phyloP scores from a whole-genome alignment of 2,329 filamentous ascomycete genomes.

The Aureobasidium sp. region DNA sequence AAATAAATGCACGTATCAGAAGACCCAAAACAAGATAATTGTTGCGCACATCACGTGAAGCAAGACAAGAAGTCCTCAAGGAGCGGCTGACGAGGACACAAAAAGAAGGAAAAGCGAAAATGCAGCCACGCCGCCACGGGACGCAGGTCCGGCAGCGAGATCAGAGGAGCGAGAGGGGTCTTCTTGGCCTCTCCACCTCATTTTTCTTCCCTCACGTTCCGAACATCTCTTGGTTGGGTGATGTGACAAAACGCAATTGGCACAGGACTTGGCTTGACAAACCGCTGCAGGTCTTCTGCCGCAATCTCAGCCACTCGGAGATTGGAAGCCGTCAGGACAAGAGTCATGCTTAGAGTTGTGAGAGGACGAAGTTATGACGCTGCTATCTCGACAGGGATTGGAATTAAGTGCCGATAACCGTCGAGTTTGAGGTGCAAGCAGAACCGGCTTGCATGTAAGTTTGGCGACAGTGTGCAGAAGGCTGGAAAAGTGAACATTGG shows the following conservation, averaged over 20 bases:
- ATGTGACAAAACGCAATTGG: not conserved
- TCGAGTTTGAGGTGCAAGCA: not conserved
- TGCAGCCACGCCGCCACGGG: not conserved
- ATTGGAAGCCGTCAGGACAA: not conserved
- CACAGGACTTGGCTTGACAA: conserved; percentile 8
- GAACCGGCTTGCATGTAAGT: not conserved
- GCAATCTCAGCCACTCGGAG: conserved; percentile 10
- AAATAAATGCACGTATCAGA: not conserved
- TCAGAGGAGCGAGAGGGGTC: not conserved
- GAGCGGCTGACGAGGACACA: not conserved
- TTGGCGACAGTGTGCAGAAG: not conserved
- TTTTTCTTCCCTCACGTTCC: not conserved
- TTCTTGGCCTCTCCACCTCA: not conserved
- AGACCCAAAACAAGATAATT: not conserved
- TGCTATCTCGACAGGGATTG: not conserved
- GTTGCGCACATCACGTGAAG: not conserved
- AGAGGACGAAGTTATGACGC: not conserved
- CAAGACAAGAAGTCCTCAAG: not conserved
- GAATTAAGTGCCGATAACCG: conserved; percentile 3
- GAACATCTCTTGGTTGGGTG: not conserved
- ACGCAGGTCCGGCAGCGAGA: not conserved
- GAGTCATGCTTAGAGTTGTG: conserved; percentile 1
- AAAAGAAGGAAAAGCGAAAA: not conserved
- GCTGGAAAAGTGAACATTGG: not conserved
- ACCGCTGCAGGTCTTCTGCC: not conserved